A percentile compares a stretch with the other conserved stretches of the same genome.
phyloP scores from a whole-genome alignment of 352 stramenopile genomes.

The Pythium volutum region DNA sequence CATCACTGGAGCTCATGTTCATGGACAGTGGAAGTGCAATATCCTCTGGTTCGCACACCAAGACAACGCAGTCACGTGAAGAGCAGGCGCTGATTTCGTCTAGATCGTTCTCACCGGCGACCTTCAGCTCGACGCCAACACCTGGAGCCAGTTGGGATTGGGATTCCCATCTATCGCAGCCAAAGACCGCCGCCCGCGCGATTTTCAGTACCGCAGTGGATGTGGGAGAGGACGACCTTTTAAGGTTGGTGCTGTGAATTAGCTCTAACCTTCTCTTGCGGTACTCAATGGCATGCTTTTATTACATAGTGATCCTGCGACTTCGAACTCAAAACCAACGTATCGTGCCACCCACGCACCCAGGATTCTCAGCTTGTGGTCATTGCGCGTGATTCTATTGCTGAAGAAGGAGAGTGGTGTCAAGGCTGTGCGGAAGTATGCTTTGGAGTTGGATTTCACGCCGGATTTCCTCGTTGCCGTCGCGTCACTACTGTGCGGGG shows the following conservation, averaged over 20 bases:
- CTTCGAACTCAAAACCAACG: background rate
- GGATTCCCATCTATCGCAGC: constrained; percentile 10
- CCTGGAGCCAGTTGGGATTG: constrained; percentile 17
- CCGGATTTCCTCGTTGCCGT: constrained; percentile 69
- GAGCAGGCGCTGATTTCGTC: background rate
- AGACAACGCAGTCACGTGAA: background rate
- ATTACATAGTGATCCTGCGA: background rate
- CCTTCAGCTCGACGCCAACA: constrained; percentile 7
- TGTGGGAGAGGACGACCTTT: constrained; percentile 17
- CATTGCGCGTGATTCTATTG: constrained; percentile 64
- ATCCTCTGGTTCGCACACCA: background rate
- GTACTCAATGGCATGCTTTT: background rate
- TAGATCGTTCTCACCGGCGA: background rate
- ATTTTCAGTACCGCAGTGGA: background rate
- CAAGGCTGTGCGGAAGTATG: constrained; percentile 49
- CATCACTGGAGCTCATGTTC: constrained; percentile 26
- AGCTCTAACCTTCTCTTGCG: background rate
- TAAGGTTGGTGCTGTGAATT: constrained; percentile 2
- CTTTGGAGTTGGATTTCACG: constrained; percentile 41
- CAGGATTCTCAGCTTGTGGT: constrained; percentile 47
- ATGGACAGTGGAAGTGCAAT: constrained; percentile 13
- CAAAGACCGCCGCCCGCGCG: background rate
- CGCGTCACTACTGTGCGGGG: constrained; percentile 53
- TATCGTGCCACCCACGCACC: constrained; percentile 8
- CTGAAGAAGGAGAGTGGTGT: constrained; percentile 77